Evolutionary conservation across 805 yeast species (phyloP), one percentile per base, ranked within the genome.

Genomic region (Yamadazyma sp.): DNA sequence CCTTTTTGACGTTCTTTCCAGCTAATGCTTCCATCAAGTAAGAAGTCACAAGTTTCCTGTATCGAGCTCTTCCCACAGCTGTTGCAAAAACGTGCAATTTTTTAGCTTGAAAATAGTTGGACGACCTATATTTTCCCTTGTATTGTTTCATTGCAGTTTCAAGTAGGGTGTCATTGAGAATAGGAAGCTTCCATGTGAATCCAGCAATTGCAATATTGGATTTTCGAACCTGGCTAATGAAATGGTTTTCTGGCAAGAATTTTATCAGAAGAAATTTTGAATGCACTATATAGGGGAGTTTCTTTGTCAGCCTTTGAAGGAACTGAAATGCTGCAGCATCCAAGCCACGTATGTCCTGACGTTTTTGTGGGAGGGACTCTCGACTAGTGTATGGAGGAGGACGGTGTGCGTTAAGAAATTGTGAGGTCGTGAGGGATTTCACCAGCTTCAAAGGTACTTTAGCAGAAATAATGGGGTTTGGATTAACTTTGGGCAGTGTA

Each of bases 201-300:
- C 61, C 60, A 3, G 59, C 57, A 35, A 59, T 57, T 9, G 73
- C 66, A 23, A 68, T 48, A 35, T 58, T 64, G 8, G 72, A 65
- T 44, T 67, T 67, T 26, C 72, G 52, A 28, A 49, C 52, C 28
- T 32, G n/a, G 10, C 60, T 46, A 5, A 62, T 29, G 29, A 45
- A 45, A 45, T 64, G 70, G 28, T 32, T 29, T 4, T 40, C 42
- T 4, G 71, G 71, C 9, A 57, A 49, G 38, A 61, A 67, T 35
- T 46, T 53, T 4, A 64, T 35, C 9, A 38, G 35, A 42, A 67
- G 49, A 44, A 49, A 62, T 27, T 14, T 12, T 5, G 24, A 29
- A 3, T 18, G 42, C 35, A 19, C 18, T 6, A 46, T 45, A 51
- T 17, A 32, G 27, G 37, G 48, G 10, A 25, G 57, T 26, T 12